These are phyloP conservation scores for Tulasnella sp. DNA, from an alignment of 768 basidiomycete species.

Conservation along the genomic window DNA sequence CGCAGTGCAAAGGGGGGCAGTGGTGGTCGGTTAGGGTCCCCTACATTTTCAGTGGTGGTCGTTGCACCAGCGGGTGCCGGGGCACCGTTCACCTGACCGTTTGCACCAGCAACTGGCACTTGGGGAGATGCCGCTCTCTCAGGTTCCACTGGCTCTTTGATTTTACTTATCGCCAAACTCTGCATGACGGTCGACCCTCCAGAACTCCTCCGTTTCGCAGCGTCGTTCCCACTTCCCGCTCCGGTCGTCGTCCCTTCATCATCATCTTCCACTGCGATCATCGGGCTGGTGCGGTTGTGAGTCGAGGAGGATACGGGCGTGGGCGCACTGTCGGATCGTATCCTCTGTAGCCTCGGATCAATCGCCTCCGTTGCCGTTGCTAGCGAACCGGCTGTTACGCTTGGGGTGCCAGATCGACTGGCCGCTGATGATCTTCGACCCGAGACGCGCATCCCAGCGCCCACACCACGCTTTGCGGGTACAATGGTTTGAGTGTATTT, in stretches of 20 bases:
- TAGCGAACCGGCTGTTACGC: not conserved
- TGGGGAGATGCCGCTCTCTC: not conserved
- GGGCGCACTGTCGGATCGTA: constrained; percentile 33
- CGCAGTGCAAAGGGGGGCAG: constrained; percentile 46
- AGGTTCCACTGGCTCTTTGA: not conserved
- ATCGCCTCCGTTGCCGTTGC: not conserved
- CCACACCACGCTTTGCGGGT: constrained; percentile 60
- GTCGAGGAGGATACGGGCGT: constrained; percentile 29
- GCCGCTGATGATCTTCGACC: constrained; percentile 53
- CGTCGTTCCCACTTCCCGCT: not conserved
- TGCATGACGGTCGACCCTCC: constrained; percentile 24
- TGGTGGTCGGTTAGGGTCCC: constrained; percentile 7
- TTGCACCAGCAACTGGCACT: no score
- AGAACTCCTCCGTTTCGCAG: constrained; percentile 18
- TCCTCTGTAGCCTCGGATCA: constrained; percentile 22
- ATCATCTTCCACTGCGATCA: constrained; percentile 6
- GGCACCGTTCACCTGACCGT: not conserved
- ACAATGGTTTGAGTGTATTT: constrained; percentile 89
- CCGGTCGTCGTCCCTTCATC: not conserved
- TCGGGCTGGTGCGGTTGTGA: not conserved
- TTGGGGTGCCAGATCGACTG: not conserved
- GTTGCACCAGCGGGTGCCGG: constrained; percentile 10
- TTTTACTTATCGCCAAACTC: not conserved
- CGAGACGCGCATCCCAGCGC: constrained; percentile 68
- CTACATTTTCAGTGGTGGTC: not conserved